phyloP scores from a whole-genome alignment of 495 filamentous ascomycete genomes.

The Evansstolkia leycettana region DNA sequence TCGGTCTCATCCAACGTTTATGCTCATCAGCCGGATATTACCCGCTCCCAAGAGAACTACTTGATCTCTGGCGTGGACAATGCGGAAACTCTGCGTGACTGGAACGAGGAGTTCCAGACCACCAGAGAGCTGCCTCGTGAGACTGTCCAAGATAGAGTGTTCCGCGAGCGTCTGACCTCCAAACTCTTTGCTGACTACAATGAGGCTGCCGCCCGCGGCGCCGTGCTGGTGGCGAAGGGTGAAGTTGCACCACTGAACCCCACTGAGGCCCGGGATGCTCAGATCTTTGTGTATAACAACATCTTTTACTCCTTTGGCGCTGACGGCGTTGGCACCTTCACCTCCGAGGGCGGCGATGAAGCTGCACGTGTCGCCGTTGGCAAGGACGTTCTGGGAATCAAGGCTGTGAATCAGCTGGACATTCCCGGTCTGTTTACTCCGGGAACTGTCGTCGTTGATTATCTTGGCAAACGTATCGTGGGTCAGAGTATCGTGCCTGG shows the following conservation, averaged over 20 bases:
- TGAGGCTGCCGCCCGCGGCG: slow-evolving; percentile 85
- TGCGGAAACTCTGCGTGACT: slow-evolving; percentile 86
- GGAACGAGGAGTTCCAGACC: slow-evolving; percentile 99
- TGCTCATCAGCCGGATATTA: slow-evolving; percentile 69
- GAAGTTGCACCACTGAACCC: slow-evolving; percentile 96
- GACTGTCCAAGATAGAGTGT: slow-evolving; percentile 88
- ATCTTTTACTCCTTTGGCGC: slow-evolving; percentile 98
- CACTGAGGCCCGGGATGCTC: slow-evolving; percentile 81
- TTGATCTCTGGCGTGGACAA: slow-evolving; percentile 83
- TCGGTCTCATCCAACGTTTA: slow-evolving; percentile 46
- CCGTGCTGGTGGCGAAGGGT: slow-evolving; percentile 83
- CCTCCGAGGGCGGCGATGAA: slow-evolving; percentile 91
- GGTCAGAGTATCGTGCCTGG: slow-evolving; percentile 97
- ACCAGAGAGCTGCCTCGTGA: slow-evolving; percentile 88
- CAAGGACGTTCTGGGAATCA: slow-evolving; percentile 90
- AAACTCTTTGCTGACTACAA: slow-evolving; percentile 98
- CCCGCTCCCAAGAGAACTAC: slow-evolving; percentile 86
- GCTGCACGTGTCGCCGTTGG: slow-evolving; percentile 92
- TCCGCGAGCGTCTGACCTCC: slow-evolving; percentile 82
- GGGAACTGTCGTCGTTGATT: slow-evolving; percentile 93
- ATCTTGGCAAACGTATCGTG: slow-evolving; percentile 91
- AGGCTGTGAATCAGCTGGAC: slow-evolving; percentile 91
- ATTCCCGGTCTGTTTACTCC: slow-evolving; percentile 89
- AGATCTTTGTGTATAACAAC: slow-evolving; percentile 99
- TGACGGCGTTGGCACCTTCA: slow-evolving; percentile 95